Evolutionary conservation across 306 rosid species (phyloP), one percentile per base, ranked within the genome.

Genomic region (Arachis stenosperma): DNA sequence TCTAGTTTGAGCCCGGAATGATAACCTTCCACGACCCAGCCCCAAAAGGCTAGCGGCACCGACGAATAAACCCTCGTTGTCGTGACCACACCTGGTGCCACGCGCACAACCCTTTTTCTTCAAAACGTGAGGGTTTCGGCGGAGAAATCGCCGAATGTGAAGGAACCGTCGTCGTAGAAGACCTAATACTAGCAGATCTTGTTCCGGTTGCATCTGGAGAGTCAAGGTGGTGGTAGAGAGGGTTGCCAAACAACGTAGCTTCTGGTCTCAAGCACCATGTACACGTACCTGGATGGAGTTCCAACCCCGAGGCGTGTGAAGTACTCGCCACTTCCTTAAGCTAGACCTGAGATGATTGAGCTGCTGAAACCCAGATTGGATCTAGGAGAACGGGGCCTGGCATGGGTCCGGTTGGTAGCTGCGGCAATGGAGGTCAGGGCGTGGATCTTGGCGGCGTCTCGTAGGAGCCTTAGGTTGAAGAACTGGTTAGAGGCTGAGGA

Each of bases 241-340:
- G 97, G 5, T 92, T 85, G 8, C 74, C 76, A 91, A 47, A 94
- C 92, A 52, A 94, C 74, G 83, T 94, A 97, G 61, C 96, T 89
- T 46, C 97, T 96, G 0, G 97, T 94, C 64, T 94, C 98, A 6
- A 94, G 71, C 5, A 94, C 97, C 97, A 94, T 85, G 84, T 82
- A 94, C 1, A 90, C 71, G 67, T 88, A 89, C 33, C 61, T 89
- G 0, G 98, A 87, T 0, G 98, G 98, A 0, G 96, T 89, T 0
- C 97, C 98, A 0, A 93, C 92, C 2, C 98, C 98, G 3, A 93
- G 61, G 63, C 98, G 92, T 7, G 98, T 93, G 94, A 93, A 93
- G 83, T 93, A 93, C 79, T 93, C 98, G 43, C 98, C 98, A 55
- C 97, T 91, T 0, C 98, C 98, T 68, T 89, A 92, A 0, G 92